A percentile compares a stretch with the other conserved stretches of the same genome.
Evolutionary conservation across 1,284 basidiomycete genomes (phyloP).

Genomic region (Sparassis latifolia): DNA sequence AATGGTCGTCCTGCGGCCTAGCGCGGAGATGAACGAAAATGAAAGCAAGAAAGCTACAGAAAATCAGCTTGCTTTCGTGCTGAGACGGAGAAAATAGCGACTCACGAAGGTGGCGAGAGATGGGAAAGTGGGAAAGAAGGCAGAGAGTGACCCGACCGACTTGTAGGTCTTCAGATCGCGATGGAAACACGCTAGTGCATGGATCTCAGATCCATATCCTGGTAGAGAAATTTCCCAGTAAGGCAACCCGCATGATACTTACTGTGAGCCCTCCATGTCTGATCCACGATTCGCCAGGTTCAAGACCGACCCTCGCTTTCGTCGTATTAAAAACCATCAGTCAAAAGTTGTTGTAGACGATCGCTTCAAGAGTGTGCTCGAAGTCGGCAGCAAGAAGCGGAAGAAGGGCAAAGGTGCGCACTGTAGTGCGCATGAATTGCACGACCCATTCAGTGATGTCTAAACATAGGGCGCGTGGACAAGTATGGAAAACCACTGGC

Average conservation of each 20-base stretch:
- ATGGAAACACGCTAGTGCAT: background rate
- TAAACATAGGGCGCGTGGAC: conserved; percentile 63
- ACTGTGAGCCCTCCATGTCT: conserved; percentile 40
- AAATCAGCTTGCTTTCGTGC: background rate
- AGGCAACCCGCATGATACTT: background rate
- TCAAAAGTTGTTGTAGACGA: conserved; percentile 89
- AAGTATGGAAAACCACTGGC: conserved; percentile 86
- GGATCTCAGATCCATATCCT: background rate
- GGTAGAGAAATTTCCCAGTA: background rate
- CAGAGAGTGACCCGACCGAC: conserved; percentile 9
- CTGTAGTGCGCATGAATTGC: conserved; percentile 1
- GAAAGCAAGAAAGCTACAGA: background rate
- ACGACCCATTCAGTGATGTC: background rate
- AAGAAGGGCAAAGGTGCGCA: conserved; percentile 36
- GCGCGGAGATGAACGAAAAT: conserved; percentile 18
- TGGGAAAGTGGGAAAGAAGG: conserved; percentile 22
- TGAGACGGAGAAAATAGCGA: conserved; percentile 1
- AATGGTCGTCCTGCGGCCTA: conserved; percentile 33
- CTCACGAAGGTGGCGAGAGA: conserved; percentile 28
- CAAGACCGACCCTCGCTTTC: conserved; percentile 90
- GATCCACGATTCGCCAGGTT: conserved; percentile 86
- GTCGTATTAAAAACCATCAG: conserved; percentile 73
- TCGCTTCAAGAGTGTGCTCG: conserved; percentile 85
- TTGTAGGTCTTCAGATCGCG: conserved; percentile 9
- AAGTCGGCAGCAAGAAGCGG: conserved; percentile 38